These are phyloP conservation scores for Phlebiopsis flavidoalba DNA, from an alignment of 768 basidiomycete genomes.

Conservation along the genomic window DNA sequence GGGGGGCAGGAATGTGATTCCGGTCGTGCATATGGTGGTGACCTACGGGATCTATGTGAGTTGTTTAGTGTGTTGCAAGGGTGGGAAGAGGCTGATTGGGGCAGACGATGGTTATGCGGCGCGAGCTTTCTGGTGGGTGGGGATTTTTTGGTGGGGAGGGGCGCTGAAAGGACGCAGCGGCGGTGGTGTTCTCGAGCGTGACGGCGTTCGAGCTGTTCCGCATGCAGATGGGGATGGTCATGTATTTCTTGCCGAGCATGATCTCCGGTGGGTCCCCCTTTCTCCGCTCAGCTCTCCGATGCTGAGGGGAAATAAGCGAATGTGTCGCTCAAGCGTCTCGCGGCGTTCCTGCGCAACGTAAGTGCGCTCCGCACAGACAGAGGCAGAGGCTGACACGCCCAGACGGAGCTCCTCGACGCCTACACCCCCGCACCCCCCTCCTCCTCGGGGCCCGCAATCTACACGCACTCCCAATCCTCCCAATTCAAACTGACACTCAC, in stretches of 20 bases:
- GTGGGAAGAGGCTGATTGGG: not conserved
- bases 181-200: constrained; percentile 6
- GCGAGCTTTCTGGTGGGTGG: not conserved
- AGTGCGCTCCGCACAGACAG: not conserved
- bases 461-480: constrained; percentile 51
- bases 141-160: not conserved
- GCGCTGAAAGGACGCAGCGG: not conserved
- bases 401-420: not conserved
- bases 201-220: not conserved
- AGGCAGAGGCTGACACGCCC: not conserved
- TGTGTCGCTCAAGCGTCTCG: constrained; percentile 10
- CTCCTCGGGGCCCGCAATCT: constrained; percentile 26
- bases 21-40: constrained; percentile 7
- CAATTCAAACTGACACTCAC: constrained; percentile 29
- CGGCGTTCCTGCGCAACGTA: constrained; percentile 9
- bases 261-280: not conserved
- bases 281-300: too few species aligned
- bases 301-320: constrained; percentile 5
- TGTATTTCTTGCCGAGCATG: not conserved
- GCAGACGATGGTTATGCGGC: constrained; percentile 9
- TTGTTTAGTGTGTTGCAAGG: not conserved
- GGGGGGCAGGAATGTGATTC: constrained; percentile 3
- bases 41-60: constrained; percentile 9
- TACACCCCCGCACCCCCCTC: not conserved
- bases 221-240: not conserved